A percentile compares a stretch with the other conserved stretches of the same genome.
Evolutionary conservation across 2,329 filamentous ascomycete species (phyloP).

Genomic region (Talaromyces sp.): DNA sequence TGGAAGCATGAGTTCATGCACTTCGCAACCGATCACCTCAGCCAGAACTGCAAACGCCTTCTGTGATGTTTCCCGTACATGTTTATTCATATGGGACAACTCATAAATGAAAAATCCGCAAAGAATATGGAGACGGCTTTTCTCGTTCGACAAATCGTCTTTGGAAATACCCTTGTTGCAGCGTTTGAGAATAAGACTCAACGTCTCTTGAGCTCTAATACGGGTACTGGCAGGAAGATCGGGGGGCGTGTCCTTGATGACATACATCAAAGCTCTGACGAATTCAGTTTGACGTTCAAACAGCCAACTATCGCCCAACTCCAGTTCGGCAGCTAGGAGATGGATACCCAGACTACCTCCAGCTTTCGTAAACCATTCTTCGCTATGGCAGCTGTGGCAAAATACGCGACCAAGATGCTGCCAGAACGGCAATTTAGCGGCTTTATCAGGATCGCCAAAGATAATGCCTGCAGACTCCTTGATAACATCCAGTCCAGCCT

Average conservation of each 20-base stretch:
- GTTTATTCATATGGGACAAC: constrained; percentile 89
- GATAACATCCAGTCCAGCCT: constrained; percentile 70
- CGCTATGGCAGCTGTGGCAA: constrained; percentile 91
- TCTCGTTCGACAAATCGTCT: constrained; percentile 65
- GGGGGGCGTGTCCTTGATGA: constrained; percentile 95
- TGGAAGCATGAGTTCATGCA: constrained; percentile 82
- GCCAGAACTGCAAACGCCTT: constrained; percentile 75
- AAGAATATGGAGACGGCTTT: constrained; percentile 64
- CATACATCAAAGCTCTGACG: constrained; percentile 85
- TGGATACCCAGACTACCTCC: constrained; percentile 88
- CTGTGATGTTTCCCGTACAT: constrained; percentile 83
- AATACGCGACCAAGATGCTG: constrained; percentile 74
- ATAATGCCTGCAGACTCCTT: constrained; percentile 71
- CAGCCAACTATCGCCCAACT: constrained; percentile 80
- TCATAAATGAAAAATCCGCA: constrained; percentile 83
- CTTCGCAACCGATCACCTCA: constrained; percentile 66
- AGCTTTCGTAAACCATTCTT: constrained; percentile 98
- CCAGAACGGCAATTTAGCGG: constrained; percentile 78
- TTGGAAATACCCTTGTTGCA: constrained; percentile 76
- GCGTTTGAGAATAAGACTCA: constrained; percentile 70
- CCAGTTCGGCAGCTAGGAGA: constrained; percentile 75
- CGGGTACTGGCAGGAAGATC: constrained; percentile 89
- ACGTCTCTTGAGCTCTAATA: constrained; percentile 71
- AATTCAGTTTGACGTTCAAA: constrained; percentile 78
- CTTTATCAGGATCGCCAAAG: constrained; percentile 66